A percentile compares a stretch with the other conserved stretches of the same genome.
phyloP scores from a whole-genome alignment of 2,329 filamentous ascomycete genomes.

The Aphanoascus verrucosus region DNA sequence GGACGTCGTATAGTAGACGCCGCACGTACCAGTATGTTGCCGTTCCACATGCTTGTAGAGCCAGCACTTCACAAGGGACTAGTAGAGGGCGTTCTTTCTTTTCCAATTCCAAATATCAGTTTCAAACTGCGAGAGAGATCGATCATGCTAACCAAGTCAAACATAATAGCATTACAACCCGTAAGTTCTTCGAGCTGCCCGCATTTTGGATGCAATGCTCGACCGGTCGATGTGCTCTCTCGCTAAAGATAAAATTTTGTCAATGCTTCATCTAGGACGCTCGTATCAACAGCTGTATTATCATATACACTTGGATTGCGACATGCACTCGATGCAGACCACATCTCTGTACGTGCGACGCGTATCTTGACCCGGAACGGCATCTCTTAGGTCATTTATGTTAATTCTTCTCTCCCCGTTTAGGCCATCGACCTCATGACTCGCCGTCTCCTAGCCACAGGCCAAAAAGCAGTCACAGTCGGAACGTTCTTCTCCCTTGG shows the following conservation, averaged over 20 bases:
- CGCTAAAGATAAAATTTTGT: background rate
- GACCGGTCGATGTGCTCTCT: background rate
- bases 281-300: slow-evolving; percentile 71
- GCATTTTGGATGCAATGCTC: background rate
- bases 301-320: slow-evolving; percentile 82
- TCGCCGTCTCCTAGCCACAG: slow-evolving; percentile 71
- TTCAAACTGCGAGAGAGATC: background rate
- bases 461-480: slow-evolving; percentile 78
- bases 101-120: too few species aligned
- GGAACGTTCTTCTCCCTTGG: slow-evolving; percentile 91
- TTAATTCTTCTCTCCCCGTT: slow-evolving; percentile 13
- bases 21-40: background rate
- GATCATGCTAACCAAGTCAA: background rate
- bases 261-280: slow-evolving; percentile 40
- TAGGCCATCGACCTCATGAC: slow-evolving; percentile 90
- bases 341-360: slow-evolving; percentile 50
- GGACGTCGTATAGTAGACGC: background rate
- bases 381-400: background rate
- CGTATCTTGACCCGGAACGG: background rate
- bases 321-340: slow-evolving; percentile 96
- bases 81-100: background rate
- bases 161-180: slow-evolving; percentile 8
- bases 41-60: background rate
- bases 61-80: background rate
- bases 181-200: background rate